Base-by-base conservation (phyloP, 345 rosid genomes). In the Gossypium longicalyx region DNA sequence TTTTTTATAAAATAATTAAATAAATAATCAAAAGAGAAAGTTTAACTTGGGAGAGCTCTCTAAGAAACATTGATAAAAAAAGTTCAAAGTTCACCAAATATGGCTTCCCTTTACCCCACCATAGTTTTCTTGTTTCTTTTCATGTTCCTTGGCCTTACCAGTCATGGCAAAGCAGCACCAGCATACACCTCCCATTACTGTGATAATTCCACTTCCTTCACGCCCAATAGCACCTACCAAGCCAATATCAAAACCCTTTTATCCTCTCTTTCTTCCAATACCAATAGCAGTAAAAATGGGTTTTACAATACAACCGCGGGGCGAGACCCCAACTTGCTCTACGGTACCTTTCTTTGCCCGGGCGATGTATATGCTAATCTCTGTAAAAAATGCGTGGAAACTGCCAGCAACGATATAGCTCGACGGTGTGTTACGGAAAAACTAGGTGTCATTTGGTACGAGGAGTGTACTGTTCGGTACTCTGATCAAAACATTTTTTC, bases 301-400 rank as follows among this genome's bases (percentile, higher is more conserved):
- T 70, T 70, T 34, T 70, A 49, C 73, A 70, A 70, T 57, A 70
- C 61, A 9, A 70, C 73, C 7, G 61, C 59, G 13, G 73, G 73
- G 8, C 44, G 19, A 41, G 47, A 10, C 25, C 22, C 59, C 27
- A 5, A 70, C 13, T 27, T 25, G 60, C 61, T 70, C 16, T 70
- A 52, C 25, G 73, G 73, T 3, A 27, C 59, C 4, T 70, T 52
- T 19, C 73, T 49, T n/a, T 70, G 73, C 61, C 61, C 48, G 4
- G 73, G 73, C 8, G 73, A 70, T 34, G 44, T 70, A 15, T 70
- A 61, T 2, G 61, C 22, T 0, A 34, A 51, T n/a, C 45, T 49
- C 43, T 70, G 73, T 19, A 9, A 6, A 27, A 38, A 70, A 19
- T 70, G 60, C 23, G 61, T 70, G 10, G 45, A 12, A 2, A 51